These are phyloP conservation scores for Theobroma cacao DNA, from an alignment of 345 rosid species.

Conservation along the genomic window DNA sequence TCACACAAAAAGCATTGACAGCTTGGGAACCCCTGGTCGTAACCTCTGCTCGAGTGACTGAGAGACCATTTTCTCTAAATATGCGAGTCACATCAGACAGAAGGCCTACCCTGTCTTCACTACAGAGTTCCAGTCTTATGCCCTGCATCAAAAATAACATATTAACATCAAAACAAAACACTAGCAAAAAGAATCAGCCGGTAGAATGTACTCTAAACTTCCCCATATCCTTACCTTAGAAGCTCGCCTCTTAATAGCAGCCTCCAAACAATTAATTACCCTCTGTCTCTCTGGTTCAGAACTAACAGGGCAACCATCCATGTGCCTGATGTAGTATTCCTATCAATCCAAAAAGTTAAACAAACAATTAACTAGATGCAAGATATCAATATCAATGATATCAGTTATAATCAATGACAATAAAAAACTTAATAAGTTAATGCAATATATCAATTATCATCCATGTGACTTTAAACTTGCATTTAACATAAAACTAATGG, in stretches of 20 bases:
- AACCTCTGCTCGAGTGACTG: slow-evolving; percentile 90
- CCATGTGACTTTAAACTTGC: neutral
- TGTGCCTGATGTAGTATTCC: slow-evolving; percentile 92
- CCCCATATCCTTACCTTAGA: slow-evolving; percentile 44
- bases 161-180: neutral
- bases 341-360: slow-evolving; percentile 18
- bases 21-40: slow-evolving; percentile 78
- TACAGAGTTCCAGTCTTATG: slow-evolving; percentile 70
- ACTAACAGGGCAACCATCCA: slow-evolving; percentile 84
- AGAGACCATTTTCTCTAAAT: slow-evolving; percentile 84
- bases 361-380: neutral
- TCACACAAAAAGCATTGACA: slow-evolving; percentile 71
- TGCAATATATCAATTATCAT: neutral
- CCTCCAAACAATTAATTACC: slow-evolving; percentile 87
- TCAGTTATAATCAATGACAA: neutral
- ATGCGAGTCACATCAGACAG: slow-evolving; percentile 91
- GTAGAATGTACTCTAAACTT: slow-evolving; percentile 6
- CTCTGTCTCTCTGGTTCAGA: slow-evolving; percentile 95
- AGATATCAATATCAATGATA: neutral
- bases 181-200: neutral
- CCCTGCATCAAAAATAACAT: slow-evolving; percentile 48
- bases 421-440: neutral
- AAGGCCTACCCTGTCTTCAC: slow-evolving; percentile 82
- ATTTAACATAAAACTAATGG: neutral
- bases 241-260: slow-evolving; percentile 81